phyloP scores from a whole-genome alignment of 441 rosid genomes.

The Euphorbia corollata region DNA sequence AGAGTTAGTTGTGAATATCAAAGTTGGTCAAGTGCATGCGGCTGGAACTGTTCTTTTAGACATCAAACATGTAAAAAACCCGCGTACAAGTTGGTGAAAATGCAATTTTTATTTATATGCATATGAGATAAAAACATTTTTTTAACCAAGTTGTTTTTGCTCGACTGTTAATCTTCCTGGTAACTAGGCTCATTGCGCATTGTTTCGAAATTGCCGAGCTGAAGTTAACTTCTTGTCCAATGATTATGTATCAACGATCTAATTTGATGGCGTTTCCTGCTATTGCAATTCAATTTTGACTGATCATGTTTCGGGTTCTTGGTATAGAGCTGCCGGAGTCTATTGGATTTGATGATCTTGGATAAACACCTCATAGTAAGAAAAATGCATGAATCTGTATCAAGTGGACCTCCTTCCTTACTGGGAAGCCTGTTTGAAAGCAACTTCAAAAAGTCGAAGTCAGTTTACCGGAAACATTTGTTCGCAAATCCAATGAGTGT shows the following conservation, averaged over 20 bases:
- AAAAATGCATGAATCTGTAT: conserved; percentile 52
- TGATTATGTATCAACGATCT: background rate
- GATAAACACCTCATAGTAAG: conserved; percentile 55
- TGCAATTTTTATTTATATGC: too few species aligned
- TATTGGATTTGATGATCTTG: conserved; percentile 68
- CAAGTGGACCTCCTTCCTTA: conserved; percentile 48
- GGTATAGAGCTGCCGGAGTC: conserved; percentile 63
- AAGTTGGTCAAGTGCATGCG: too few species aligned
- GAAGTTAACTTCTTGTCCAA: background rate
- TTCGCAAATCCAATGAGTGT: conserved; percentile 61
- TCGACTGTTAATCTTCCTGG: too few species aligned
- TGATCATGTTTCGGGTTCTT: conserved; percentile 10
- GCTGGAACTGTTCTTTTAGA: too few species aligned
- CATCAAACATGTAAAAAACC: too few species aligned
- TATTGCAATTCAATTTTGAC: background rate
- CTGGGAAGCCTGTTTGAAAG: conserved; percentile 37
- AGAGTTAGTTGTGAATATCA: too few species aligned
- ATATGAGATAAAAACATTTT: too few species aligned
- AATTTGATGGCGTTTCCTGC: background rate
- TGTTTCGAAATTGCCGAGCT: background rate
- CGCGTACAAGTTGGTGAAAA: too few species aligned
- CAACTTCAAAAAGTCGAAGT: conserved; percentile 38
- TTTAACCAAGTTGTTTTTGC: too few species aligned
- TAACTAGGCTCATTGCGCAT: too few species aligned
- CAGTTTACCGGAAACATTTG: conserved; percentile 52